These are phyloP conservation scores for Penicillium ucsense DNA, from an alignment of 495 filamentous ascomycete species.

Conservation along the genomic window DNA sequence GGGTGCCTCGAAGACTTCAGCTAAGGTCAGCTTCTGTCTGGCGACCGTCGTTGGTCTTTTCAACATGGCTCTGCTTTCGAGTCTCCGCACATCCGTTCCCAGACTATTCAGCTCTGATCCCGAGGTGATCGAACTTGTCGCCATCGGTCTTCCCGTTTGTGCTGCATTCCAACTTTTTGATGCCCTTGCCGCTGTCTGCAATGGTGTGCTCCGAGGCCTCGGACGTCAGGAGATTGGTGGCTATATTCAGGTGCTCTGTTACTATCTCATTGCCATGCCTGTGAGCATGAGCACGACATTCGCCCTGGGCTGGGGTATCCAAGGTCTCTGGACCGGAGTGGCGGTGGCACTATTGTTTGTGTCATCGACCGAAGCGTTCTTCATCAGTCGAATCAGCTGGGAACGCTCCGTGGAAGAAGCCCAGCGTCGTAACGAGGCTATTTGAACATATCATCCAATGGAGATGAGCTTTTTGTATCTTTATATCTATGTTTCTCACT, in stretches of 20 bases:
- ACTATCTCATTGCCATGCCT: constrained; percentile 79
- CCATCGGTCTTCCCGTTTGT: constrained; percentile 62
- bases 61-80: constrained; percentile 59
- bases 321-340: constrained; percentile 76
- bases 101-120: constrained; percentile 69
- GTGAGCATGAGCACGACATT: constrained; percentile 72
- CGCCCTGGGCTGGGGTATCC: constrained; percentile 58
- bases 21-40: constrained; percentile 56
- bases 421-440: constrained; percentile 51
- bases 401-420: constrained; percentile 66
- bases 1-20: constrained; percentile 58
- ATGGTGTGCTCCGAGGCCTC: constrained; percentile 74
- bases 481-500: too few species aligned
- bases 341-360: constrained; percentile 60
- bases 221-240: constrained; percentile 83
- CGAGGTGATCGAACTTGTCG: constrained; percentile 69
- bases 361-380: constrained; percentile 53
- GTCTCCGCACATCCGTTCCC: constrained; percentile 58
- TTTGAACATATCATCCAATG: constrained; percentile 20
- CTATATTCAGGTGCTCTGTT: constrained; percentile 73
- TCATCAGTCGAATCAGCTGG: constrained; percentile 60
- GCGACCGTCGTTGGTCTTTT: constrained; percentile 62
- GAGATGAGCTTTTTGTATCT: background rate
- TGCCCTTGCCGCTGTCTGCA: constrained; percentile 63
- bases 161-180: constrained; percentile 88